Base-by-base conservation (phyloP, 179 eudicot genomes). In the Heliamphora pulchella region DNA sequence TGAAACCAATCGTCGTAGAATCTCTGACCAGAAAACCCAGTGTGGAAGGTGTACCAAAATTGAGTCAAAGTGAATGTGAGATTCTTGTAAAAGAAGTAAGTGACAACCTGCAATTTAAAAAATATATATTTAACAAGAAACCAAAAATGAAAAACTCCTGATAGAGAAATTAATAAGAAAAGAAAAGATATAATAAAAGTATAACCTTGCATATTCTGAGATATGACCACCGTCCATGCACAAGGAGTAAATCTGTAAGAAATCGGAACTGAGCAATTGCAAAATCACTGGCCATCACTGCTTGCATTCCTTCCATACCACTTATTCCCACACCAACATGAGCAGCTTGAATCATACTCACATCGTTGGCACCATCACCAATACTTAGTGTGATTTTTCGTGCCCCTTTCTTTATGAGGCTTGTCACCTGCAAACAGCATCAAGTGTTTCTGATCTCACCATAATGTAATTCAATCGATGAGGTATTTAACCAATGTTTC, bases 321-420 rank as follows among this genome's bases (percentile, higher is more conserved):
- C 99, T 96, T 80, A 96, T 96, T 63, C 99, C 99, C 80, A 96
- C 97, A 75, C 99, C 99, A 81, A 96, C 96, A 88, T 96, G 99
- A 84, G 99, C 98, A 6, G 99, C 99, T 88, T 94, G 99, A 84
- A 96, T 96, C 99, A 96, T 96, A 83, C 99, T 94, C 55, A 96
- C 99, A 81, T 96, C 99, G 81, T 96, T 96, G 77, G 99, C 99
- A 81, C 99, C 99, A 87, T 96, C 99, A 72, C 99, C 99, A 79
- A 96, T 96, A 80, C 99, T 88, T 54, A 96, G 90, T 46, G 99
- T 96, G 75, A 96, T 96, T 82, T 89, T 92, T 57, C 87, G 85
- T 48, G 98, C 98, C 79, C 98, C 96, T 82, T 94, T 96, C 88
- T 83, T 96, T 77, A 96, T 98, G 82, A 96, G 83, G 84, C 96